phyloP scores from a whole-genome alignment of 202 grass and related monocot species.

The Cymbopogon flexuosus region DNA sequence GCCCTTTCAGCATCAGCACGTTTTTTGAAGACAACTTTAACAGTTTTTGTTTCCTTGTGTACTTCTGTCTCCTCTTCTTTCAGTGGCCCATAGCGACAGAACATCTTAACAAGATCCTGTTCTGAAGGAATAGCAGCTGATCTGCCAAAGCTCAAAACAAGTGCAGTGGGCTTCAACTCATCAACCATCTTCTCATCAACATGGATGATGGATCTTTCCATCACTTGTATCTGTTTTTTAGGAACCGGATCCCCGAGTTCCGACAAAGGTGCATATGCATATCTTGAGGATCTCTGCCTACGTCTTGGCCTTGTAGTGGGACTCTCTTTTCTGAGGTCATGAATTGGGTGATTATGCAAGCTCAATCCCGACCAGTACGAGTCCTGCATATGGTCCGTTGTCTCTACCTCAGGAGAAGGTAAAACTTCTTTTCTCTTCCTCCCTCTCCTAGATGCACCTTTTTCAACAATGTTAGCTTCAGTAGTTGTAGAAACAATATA shows the following conservation, averaged over 20 bases:
- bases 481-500: conserved; percentile 61
- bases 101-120: conserved; percentile 69
- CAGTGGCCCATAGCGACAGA: conserved; percentile 76
- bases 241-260: conserved; percentile 40
- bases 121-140: conserved; percentile 66
- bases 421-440: conserved; percentile 66
- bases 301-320: conserved; percentile 46
- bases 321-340: conserved; percentile 46
- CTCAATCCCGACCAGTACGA: conserved; percentile 83
- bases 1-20: conserved; percentile 81
- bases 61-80: conserved; percentile 70
- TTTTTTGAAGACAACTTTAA: conserved; percentile 78
- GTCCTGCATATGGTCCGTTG: conserved; percentile 75
- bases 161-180: conserved; percentile 70
- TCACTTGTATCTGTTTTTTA: conserved; percentile 48
- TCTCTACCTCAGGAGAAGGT: conserved; percentile 40
- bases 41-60: conserved; percentile 45
- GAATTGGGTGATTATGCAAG: conserved; percentile 41
- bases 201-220: conserved; percentile 75
- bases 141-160: conserved; percentile 75
- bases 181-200: conserved; percentile 65
- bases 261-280: conserved; percentile 29
- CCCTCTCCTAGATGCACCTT: conserved; percentile 51
- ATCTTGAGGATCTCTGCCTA: conserved; percentile 38
- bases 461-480: conserved; percentile 51